Percentiles rank a stretch among this genome's conserved stretches.
Conservation (phyloP, 2,329 filamentous ascomycete genomes). For the Sphaerulina musiva region DNA sequence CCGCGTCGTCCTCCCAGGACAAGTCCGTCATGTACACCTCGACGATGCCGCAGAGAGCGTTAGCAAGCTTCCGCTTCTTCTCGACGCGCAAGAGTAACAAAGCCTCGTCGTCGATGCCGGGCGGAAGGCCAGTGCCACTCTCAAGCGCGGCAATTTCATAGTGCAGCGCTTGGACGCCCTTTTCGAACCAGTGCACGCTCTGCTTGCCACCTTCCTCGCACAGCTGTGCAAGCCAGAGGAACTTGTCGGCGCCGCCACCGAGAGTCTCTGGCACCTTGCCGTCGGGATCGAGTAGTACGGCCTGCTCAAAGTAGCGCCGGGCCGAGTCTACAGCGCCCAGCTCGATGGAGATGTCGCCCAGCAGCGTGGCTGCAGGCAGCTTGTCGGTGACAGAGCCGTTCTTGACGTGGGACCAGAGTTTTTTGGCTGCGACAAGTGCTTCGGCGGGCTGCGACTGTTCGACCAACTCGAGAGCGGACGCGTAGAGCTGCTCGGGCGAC, state of each 20-base stretch:
- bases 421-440: conserved; percentile 50
- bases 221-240: conserved; percentile 87
- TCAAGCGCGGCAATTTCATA: conserved; percentile 61
- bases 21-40: conserved; percentile 97
- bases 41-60: conserved; percentile 85
- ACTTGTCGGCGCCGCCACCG: conserved; percentile 87
- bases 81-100: conserved; percentile 50
- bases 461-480: conserved; percentile 50
- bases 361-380: conserved; percentile 63
- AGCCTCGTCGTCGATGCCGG: conserved; percentile 29
- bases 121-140: conserved; percentile 33
- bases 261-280: conserved; percentile 62
- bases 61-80: conserved; percentile 74
- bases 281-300: conserved; percentile 69
- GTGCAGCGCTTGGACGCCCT: conserved; percentile 66
- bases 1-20: conserved; percentile 75
- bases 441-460: conserved; percentile 54
- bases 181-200: conserved; percentile 57
- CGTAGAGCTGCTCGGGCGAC: conserved; percentile 51
- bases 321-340: conserved; percentile 74
- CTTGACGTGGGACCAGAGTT: conserved; percentile 47
- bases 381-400: conserved; percentile 34
- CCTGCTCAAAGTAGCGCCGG: conserved; percentile 62
- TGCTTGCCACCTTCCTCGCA: conserved; percentile 57
- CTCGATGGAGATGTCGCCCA: conserved; percentile 77